A percentile compares a stretch with the other conserved stretches of the same genome.
phyloP scores from a whole-genome alignment of 805 yeast genomes.

The Trichomonascus vanleenenianus region DNA sequence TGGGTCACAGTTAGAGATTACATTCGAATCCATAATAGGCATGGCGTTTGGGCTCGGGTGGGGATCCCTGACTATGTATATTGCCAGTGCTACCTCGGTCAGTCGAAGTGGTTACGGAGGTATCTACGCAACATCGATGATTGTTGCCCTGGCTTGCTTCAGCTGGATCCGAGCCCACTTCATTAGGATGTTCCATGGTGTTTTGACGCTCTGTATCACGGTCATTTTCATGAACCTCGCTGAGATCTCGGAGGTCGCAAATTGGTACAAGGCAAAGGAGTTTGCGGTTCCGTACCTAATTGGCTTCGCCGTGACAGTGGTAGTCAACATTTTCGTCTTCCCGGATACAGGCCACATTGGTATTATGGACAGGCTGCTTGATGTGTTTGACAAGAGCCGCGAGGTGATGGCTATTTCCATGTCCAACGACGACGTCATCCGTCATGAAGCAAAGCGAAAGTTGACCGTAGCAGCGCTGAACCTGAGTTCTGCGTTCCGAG shows the following conservation, averaged over 20 bases:
- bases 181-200: conserved; percentile 34
- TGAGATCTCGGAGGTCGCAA: conserved; percentile 18
- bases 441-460: conserved; percentile 22
- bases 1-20: conserved; percentile 42
- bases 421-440: conserved; percentile 17
- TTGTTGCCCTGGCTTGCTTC: conserved; percentile 32
- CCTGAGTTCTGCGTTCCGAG: conserved; percentile 37
- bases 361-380: conserved; percentile 23
- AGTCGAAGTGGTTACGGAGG: conserved; percentile 40
- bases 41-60: conserved; percentile 37
- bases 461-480: conserved; percentile 29
- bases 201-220: neutral
- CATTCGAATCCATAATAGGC: conserved; percentile 35
- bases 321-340: conserved; percentile 29
- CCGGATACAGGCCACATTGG: conserved; percentile 38
- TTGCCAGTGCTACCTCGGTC: conserved; percentile 35
- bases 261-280: conserved; percentile 26
- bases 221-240: conserved; percentile 23
- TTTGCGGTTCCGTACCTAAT: conserved; percentile 39
- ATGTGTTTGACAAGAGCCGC: conserved; percentile 14
- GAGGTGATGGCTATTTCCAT: conserved; percentile 11
- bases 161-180: conserved; percentile 37
- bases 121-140: conserved; percentile 35
- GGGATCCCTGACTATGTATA: conserved; percentile 36
- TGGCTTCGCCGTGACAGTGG: conserved; percentile 34